Evolutionary conservation across 1,284 basidiomycete genomes (phyloP).

Genomic region (Ceratobasidium sp.): DNA sequence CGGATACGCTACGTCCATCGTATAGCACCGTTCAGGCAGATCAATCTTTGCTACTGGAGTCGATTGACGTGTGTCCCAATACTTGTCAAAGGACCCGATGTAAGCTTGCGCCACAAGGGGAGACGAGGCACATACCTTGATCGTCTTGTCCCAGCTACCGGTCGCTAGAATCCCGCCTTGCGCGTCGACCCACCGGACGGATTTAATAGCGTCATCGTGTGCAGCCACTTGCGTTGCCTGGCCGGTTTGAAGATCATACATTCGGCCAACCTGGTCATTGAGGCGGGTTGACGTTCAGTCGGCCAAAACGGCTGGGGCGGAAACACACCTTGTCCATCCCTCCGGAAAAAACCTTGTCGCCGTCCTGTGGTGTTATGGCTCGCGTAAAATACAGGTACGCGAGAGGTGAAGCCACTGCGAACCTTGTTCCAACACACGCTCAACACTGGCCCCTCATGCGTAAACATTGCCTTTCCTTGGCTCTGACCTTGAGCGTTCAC

Average conservation of each 20-base stretch:
- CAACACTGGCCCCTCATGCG: slow-evolving; percentile 86
- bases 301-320: neutral
- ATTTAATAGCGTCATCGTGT: slow-evolving; percentile 86
- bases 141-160: slow-evolving; percentile 92
- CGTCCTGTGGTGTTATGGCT: slow-evolving; percentile 64
- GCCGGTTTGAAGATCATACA: slow-evolving; percentile 85
- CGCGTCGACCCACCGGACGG: slow-evolving; percentile 80
- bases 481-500: slow-evolving; percentile 64
- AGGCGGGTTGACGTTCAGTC: neutral
- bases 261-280: slow-evolving; percentile 66
- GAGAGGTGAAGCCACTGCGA: slow-evolving; percentile 42
- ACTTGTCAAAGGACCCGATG: slow-evolving; percentile 64
- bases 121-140: slow-evolving; percentile 70
- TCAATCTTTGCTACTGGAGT: slow-evolving; percentile 81
- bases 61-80: slow-evolving; percentile 88
- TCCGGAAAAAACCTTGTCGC: slow-evolving; percentile 83
- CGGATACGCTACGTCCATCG: slow-evolving; percentile 85
- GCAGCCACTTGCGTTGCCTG: slow-evolving; percentile 81
- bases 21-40: slow-evolving; percentile 91
- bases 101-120: too few relatives aligned
- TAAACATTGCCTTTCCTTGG: slow-evolving; percentile 85
- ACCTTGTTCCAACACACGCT: slow-evolving; percentile 85
- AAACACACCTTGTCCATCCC: slow-evolving; percentile 78
- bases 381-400: slow-evolving; percentile 16
- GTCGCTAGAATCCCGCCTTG: slow-evolving; percentile 81